Percentiles rank a stretch among this genome's conserved stretches.
Evolutionary conservation across 495 filamentous ascomycete genomes (phyloP).

Genomic region (Talaromyces thailandensis): DNA sequence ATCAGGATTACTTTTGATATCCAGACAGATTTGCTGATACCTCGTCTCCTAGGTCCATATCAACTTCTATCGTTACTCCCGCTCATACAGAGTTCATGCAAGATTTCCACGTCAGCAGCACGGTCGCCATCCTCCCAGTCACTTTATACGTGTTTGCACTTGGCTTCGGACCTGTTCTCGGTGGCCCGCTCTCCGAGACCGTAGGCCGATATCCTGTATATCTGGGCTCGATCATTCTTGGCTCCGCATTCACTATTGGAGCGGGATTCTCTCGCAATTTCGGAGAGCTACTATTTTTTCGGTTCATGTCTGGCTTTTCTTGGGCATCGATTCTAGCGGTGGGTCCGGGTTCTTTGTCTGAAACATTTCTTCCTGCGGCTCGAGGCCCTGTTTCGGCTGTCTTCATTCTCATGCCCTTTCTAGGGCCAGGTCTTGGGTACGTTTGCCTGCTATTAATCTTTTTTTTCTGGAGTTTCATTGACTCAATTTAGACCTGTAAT

Average conservation of each 20-base stretch:
- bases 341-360: slow-evolving; percentile 37
- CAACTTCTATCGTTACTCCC: slow-evolving; percentile 4
- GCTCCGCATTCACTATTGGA: slow-evolving; percentile 55
- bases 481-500: slow-evolving; percentile 44
- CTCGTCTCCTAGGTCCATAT: slow-evolving; percentile 1
- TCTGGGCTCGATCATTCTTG: slow-evolving; percentile 40
- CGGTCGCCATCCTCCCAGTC: slow-evolving; percentile 44
- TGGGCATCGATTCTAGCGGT: slow-evolving; percentile 28
- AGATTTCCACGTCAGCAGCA: slow-evolving; percentile 36
- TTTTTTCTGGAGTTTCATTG: background rate
- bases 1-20: background rate
- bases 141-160: slow-evolving; percentile 49
- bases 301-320: slow-evolving; percentile 53
- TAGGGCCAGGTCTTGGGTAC: slow-evolving; percentile 5
- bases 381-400: slow-evolving; percentile 28
- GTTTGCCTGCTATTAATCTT: background rate
- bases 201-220: slow-evolving; percentile 48
- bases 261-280: slow-evolving; percentile 48
- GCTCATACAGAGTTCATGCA: background rate
- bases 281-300: slow-evolving; percentile 43
- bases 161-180: slow-evolving; percentile 50
- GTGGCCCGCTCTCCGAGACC: slow-evolving; percentile 49
- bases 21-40: background rate
- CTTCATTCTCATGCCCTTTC: slow-evolving; percentile 26
- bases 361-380: slow-evolving; percentile 25